Base-by-base conservation (phyloP, 2,329 filamentous ascomycete species). In the Phoma sp. region DNA sequence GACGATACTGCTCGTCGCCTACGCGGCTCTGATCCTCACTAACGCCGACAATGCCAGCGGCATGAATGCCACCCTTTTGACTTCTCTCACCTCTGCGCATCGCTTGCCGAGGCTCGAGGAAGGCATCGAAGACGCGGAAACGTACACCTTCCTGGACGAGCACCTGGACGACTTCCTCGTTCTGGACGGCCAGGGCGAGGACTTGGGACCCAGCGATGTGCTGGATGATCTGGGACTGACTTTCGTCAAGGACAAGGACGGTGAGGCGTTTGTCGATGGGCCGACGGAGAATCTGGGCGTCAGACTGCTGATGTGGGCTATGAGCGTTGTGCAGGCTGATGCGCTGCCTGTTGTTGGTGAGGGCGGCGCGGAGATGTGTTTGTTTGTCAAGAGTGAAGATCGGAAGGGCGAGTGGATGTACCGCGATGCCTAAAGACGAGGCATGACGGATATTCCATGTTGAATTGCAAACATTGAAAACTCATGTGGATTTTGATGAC, bases 231-330 rank as follows among this genome's bases (percentile, higher is more conserved):
- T 64, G 4, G 62, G 58, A 2, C 25, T 55, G 3, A 51, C 57
- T 0, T 63, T 62, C 25, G 57, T 61, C 8, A 44, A 55, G 11
- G 52, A 56, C 5, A 40, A 47, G 4, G 23, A 18, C 2, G 55
- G 39, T 10, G 39, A 45, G 24, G 2, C 29, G 11, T 57, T 61
- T 30, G 36, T 66, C 8, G 35, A 46, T 1, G 61, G 52, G 4
- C 46, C 46, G 24, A 59, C 55, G 3, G 60, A 64, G 46, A 57
- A 63, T 11, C 27, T 67, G 8, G 57, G 64, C 1, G 63, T 57
- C 0, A 60, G 61, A 40, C 32, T 67, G 9, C 23, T 66, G 2
- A 65, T 66, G 55, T 71, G 68, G 68, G 67, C 55, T 0, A 64
- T 66, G 58, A 44, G 49, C n/a, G 62, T 68, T 24, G 65, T 47